Percentiles rank a stretch among this genome's conserved stretches.
These are phyloP conservation scores for Piedraia hortae DNA, from an alignment of 2,329 filamentous ascomycete genomes.

Conservation along the genomic window DNA sequence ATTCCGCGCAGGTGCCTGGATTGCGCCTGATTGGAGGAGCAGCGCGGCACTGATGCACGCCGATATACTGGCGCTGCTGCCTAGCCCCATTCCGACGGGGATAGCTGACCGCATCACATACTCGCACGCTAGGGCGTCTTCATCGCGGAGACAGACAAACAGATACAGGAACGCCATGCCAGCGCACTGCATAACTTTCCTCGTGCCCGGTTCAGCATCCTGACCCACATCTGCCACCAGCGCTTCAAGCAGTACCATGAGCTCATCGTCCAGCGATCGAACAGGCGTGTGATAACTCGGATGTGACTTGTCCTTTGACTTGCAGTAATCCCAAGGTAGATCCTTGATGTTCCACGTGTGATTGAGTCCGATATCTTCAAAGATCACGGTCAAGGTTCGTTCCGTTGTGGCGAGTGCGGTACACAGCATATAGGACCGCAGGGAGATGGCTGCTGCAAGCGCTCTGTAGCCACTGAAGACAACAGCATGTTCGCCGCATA, in stretches of 20 bases:
- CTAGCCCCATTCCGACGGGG: constrained; percentile 70
- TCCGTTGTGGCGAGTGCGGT: constrained; percentile 81
- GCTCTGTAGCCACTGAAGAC: constrained; percentile 91
- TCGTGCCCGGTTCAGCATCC: constrained; percentile 35
- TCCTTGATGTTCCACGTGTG: constrained; percentile 89
- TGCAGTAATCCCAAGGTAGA: constrained; percentile 65
- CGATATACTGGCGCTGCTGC: constrained; percentile 79
- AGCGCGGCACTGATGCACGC: constrained; percentile 70
- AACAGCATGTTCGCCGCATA: constrained; percentile 94
- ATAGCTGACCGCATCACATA: constrained; percentile 87
- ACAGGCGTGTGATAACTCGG: constrained; percentile 67
- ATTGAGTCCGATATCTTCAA: constrained; percentile 67
- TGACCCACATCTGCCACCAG: constrained; percentile 46
- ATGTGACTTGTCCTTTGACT: constrained; percentile 66
- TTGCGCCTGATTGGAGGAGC: constrained; percentile 52
- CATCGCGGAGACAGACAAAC: constrained; percentile 62
- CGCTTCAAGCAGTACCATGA: constrained; percentile 55
- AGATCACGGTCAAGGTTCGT: constrained; percentile 62
- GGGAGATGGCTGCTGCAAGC: constrained; percentile 79
- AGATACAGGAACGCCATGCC: constrained; percentile 77
- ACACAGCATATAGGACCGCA: constrained; percentile 88
- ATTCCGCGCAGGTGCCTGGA: constrained; percentile 75
- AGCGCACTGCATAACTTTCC: constrained; percentile 61
- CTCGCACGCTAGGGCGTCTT: constrained; percentile 50
- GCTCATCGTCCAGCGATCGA: constrained; percentile 55